Base-by-base conservation (phyloP, 2,329 filamentous ascomycete genomes). In the Hirsutella rhossiliensis region DNA sequence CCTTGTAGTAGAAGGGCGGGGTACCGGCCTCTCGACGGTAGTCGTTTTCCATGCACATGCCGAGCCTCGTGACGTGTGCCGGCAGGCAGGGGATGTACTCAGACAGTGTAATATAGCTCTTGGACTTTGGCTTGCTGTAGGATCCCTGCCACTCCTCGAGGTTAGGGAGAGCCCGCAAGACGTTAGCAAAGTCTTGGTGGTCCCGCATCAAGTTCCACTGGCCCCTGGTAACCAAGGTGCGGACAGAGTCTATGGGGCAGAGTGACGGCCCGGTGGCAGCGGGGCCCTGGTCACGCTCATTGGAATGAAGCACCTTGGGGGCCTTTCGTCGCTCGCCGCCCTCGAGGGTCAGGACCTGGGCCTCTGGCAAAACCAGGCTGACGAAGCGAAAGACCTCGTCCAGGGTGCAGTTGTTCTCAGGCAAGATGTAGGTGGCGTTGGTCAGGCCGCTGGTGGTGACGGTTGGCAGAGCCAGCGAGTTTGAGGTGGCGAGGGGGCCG, bases 261-360 rank as follows among this genome's bases (percentile, higher is more conserved):
- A 78, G 58, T 27, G 57, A 53, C 50, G 63, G 56, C 56, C 50
- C 29, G 55, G 53, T 1, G 43, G 31, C 53, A 45, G 18, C 4
- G 18, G 34, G 34, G 34, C 9, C n/a, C 45, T 43, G 39, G 47
- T 49, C 27, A 50, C 50, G 19, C 52, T 52, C 19, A 39, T 55
- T 47, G 41, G 63, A 64, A 43, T 65, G 60, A 8, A 56, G 48
- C 11, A 87, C 79, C 60, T 79, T 78, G 6, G 82, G 82, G 3
- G 83, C 80, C 59, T 85, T 86, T 57, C 82, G 84, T 49, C 82
- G 76, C 57, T 87, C 81, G 4, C 84, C 83, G n/a, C 82, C 84
- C 59, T 87, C 82, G 15, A 87, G 66, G 0, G 83, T 87, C 55
- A 88, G 64, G 32, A 86, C 76, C 48, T 72, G 74, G 1, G 76